Conservation (phyloP, 148 eudicot genomes). For the Rhododendron simsii region DNA sequence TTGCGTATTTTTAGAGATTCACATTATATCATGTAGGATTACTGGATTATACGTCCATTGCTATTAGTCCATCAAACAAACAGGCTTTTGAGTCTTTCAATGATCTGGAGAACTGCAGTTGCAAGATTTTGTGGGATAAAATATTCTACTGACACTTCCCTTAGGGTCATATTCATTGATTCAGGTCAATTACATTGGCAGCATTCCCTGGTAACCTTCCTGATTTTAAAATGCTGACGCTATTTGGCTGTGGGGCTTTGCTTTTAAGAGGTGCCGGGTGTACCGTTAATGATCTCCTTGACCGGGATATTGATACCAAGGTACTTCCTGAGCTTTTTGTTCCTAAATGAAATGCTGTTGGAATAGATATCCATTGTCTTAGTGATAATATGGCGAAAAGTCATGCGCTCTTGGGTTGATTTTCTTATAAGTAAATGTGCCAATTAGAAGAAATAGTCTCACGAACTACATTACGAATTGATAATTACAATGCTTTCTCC, state of each 20-base stretch:
- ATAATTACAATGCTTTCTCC: not conserved
- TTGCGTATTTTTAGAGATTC: too few species aligned
- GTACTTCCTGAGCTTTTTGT: slow-evolving; percentile 20
- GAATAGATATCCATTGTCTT: not conserved
- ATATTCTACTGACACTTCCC: not conserved
- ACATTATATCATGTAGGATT: not conserved
- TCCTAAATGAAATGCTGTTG: not conserved
- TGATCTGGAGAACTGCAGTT: not conserved
- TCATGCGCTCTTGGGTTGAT: not conserved
- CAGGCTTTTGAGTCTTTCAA: not conserved
- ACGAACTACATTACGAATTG: not conserved
- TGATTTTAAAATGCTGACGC: slow-evolving; percentile 69
- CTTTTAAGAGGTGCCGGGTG: slow-evolving; percentile 83
- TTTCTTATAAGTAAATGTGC: not conserved
- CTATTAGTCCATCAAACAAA: not conserved
- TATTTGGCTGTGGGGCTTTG: slow-evolving; percentile 65
- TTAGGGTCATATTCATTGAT: slow-evolving; percentile 4
- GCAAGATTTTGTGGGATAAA: not conserved
- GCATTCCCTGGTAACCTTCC: slow-evolving; percentile 70
- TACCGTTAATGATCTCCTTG: slow-evolving; percentile 67
- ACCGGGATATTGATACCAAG: slow-evolving; percentile 69
- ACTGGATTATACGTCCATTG: not conserved
- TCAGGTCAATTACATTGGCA: slow-evolving; percentile 90
- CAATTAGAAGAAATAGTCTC: not conserved
- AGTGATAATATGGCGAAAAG: not conserved